These are phyloP conservation scores for Pleurotus platypus DNA, from an alignment of 768 basidiomycete genomes.

Conservation along the genomic window DNA sequence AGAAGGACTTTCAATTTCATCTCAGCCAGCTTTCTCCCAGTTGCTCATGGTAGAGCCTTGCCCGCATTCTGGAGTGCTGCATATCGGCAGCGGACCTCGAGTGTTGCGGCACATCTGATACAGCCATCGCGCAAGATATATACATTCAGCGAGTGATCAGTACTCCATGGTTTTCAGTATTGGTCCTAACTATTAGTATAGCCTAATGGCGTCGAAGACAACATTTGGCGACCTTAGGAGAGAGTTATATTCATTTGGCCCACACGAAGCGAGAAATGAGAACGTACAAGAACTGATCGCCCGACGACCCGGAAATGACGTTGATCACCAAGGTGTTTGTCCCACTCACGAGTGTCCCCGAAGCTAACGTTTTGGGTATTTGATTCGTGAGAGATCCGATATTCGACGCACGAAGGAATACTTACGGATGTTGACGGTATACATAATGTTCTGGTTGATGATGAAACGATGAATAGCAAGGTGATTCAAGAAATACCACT, in stretches of 20 bases:
- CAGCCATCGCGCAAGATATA: too few relatives aligned
- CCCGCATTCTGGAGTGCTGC: too few relatives aligned
- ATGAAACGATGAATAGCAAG: background rate
- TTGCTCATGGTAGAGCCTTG: too few relatives aligned
- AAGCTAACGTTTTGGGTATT: slow-evolving; percentile 15
- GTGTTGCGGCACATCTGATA: too few relatives aligned
- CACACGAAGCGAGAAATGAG: background rate
- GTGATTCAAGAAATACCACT: slow-evolving; percentile 4
- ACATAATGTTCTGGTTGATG: slow-evolving; percentile 25
- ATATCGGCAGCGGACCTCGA: too few relatives aligned
- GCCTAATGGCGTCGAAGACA: slow-evolving; percentile 26
- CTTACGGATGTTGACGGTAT: slow-evolving; percentile 32
- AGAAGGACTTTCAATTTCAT: too few relatives aligned
- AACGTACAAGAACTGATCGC: slow-evolving; percentile 27
- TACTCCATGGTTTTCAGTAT: background rate
- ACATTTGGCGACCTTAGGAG: slow-evolving; percentile 25
- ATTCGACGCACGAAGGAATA: background rate
- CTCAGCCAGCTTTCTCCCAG: too few relatives aligned
- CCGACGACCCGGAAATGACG: slow-evolving; percentile 31
- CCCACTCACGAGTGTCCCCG: slow-evolving; percentile 25
- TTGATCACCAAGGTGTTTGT: slow-evolving; percentile 27
- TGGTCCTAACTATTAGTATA: slow-evolving; percentile 18
- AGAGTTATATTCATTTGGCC: too few relatives aligned
- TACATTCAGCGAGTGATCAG: too few relatives aligned
- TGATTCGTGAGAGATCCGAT: background rate